Evolutionary conservation across 2,329 filamentous ascomycete species (phyloP), one percentile per base, ranked within the genome.

Genomic region (Remersonia thermophila): DNA sequence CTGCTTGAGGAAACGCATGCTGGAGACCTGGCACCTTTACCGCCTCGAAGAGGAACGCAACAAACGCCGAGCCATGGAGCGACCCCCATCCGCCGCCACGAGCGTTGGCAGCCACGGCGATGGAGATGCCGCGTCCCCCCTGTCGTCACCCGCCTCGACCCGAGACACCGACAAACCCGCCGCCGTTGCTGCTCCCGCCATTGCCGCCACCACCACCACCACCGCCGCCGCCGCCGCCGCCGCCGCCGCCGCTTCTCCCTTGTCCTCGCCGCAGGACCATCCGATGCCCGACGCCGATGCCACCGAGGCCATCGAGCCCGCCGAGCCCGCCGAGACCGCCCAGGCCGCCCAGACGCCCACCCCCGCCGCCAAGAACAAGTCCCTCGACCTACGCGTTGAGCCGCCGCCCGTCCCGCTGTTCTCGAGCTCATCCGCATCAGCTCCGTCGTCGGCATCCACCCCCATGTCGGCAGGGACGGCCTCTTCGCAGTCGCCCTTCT

Each of bases 331-430:
- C n/a, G n/a, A n/a, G n/a, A n/a, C n/a, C n/a, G n/a, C n/a, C n/a
- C n/a, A n/a, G n/a, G n/a, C n/a, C n/a, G n/a, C n/a, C n/a, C n/a
- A n/a, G n/a, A 1, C 51, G 54, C 3, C 42, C 49, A 3, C 20
- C 9, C 5, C 20, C 20, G 9, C 9, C 20, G 9, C 20, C 20
- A 66, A 58, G 46, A 54, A 45, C 27, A 67, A 56, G 37, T 59
- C 62, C 2, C 60, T 62, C 1, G 65, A 71, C 35, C 46, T 71
- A 3, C 61, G 62, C 10, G 67, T 78, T 6, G 71, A 77, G 37
- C 56, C 77, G 53, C 73, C 75, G 7, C 66, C 71, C 2, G 60
- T 70, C 1, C 69, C 72, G n/a, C 27, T 15, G 1, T 50, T 58
- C 0, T 73, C 77, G 23, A 61, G 63, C 33, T 61, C 51, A 30